phyloP scores from a whole-genome alignment of 257 asterid genomes.

The Henckelia pumila region DNA sequence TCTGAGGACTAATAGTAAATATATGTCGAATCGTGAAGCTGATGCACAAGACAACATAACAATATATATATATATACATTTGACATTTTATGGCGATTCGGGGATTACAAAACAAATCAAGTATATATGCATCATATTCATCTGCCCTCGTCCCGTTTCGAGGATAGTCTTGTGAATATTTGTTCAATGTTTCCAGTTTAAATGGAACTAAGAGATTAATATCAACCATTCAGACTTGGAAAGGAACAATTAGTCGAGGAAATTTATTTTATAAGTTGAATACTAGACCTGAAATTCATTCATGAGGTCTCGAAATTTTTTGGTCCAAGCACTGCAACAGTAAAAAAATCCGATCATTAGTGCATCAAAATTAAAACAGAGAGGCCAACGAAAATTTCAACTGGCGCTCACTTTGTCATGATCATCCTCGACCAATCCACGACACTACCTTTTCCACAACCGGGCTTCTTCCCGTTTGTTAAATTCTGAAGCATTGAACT shows the following conservation, averaged over 20 bases:
- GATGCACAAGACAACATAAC: too few species aligned
- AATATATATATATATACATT: too few species aligned
- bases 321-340: conserved; percentile 57
- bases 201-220: conserved; percentile 22
- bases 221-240: background rate
- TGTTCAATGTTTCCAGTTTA: conserved; percentile 89
- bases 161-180: conserved; percentile 82
- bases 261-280: too few species aligned
- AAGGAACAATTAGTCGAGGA: too few species aligned
- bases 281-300: conserved; percentile 82
- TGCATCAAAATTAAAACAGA: conserved; percentile 15
- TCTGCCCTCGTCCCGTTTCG: conserved; percentile 85
- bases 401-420: conserved; percentile 60
- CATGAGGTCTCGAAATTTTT: conserved; percentile 75
- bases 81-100: too few species aligned
- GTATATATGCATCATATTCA: too few species aligned
- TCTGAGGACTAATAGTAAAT: too few species aligned
- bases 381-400: background rate
- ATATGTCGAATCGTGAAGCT: too few species aligned
- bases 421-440: conserved; percentile 80
- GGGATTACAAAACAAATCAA: too few species aligned
- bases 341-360: conserved; percentile 17
- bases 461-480: conserved; percentile 79
- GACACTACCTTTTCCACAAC: conserved; percentile 79
- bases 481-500: conserved; percentile 47